A percentile compares a stretch with the other conserved stretches of the same genome.
These are phyloP conservation scores for Ambrosiella xylebori DNA, from an alignment of 2,329 filamentous ascomycete genomes.

Conservation along the genomic window DNA sequence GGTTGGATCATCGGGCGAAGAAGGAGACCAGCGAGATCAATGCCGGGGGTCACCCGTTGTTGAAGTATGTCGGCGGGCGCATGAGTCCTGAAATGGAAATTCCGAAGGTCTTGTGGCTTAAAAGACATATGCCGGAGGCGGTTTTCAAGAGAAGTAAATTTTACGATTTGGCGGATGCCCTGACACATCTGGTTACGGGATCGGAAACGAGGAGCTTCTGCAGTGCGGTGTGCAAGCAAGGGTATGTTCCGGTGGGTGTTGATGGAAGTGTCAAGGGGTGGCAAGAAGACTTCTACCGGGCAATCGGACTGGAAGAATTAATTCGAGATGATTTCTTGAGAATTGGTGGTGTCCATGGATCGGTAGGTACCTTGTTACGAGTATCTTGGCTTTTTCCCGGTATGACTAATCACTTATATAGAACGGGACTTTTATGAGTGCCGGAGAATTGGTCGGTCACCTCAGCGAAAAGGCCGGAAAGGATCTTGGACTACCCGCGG, in stretches of 20 bases:
- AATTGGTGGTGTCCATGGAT: constrained; percentile 84
- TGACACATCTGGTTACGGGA: constrained; percentile 87
- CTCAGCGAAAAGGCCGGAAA: constrained; percentile 67
- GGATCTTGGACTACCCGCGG: constrained; percentile 69
- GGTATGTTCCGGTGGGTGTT: constrained; percentile 88
- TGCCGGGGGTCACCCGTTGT: constrained; percentile 73
- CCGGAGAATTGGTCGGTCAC: constrained; percentile 75
- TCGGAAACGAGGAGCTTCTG: constrained; percentile 87
- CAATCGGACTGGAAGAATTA: constrained; percentile 75
- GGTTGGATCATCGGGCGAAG: constrained; percentile 88
- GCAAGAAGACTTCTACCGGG: constrained; percentile 83
- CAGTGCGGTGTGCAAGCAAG: constrained; percentile 93
- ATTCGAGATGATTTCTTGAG: constrained; percentile 75
- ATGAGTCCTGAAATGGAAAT: constrained; percentile 99
- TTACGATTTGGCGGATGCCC: constrained; percentile 81
- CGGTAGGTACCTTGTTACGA: constrained; percentile 43
- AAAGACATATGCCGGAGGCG: constrained; percentile 91
- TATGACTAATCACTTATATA: constrained; percentile 22
- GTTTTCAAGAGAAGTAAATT: constrained; percentile 90
- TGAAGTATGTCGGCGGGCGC: constrained; percentile 89
- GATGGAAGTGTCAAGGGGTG: constrained; percentile 95
- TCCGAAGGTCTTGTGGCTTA: constrained; percentile 93
- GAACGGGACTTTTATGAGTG: constrained; percentile 84
- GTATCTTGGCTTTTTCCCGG: too few species aligned
- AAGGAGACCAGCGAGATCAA: constrained; percentile 91